These are phyloP conservation scores for Periconia macrospinosa DNA, from an alignment of 2,329 filamentous ascomycete species.

Conservation along the genomic window DNA sequence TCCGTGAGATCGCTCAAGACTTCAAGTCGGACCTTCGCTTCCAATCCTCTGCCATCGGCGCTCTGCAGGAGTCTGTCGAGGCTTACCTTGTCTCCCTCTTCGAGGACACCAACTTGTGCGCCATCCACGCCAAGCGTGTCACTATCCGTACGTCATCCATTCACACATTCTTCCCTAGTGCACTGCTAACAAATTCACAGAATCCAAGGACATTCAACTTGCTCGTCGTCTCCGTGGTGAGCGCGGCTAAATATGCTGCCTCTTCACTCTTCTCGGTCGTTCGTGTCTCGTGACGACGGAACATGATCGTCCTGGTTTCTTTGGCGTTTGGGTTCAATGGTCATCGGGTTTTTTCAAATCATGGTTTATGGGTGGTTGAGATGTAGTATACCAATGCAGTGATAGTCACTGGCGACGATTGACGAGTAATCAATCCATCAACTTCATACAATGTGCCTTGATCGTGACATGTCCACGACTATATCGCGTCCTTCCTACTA, in stretches of 20 bases:
- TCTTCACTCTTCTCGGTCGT: constrained; percentile 25
- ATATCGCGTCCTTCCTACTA: not conserved
- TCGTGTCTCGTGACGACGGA: constrained; percentile 27
- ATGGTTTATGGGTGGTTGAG: constrained; percentile 39
- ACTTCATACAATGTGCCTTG: constrained; percentile 6
- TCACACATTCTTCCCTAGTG: not conserved
- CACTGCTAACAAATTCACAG: constrained; percentile 43
- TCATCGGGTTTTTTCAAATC: constrained; percentile 37
- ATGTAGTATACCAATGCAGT: constrained; percentile 45
- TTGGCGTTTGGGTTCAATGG: constrained; percentile 42
- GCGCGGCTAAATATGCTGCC: constrained; percentile 50
- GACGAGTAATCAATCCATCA: constrained; percentile 35
- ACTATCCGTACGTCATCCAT: constrained; percentile 64
- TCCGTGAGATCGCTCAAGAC: constrained; percentile 72
- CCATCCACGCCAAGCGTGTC: constrained; percentile 93
- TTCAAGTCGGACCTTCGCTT: constrained; percentile 77
- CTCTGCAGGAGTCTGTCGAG: constrained; percentile 93
- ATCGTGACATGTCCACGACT: not conserved
- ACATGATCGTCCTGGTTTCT: constrained; percentile 28
- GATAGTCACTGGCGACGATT: constrained; percentile 37
- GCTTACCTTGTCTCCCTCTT: constrained; percentile 96
- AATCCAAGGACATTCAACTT: constrained; percentile 97
- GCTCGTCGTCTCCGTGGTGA: constrained; percentile 63
- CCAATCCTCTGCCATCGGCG: constrained; percentile 93
- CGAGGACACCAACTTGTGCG: constrained; percentile 93